Percentiles rank a stretch among this genome's conserved stretches.
These are phyloP conservation scores for Carex kokanica DNA, from an alignment of 176 grass and related monocot species.

Conservation along the genomic window DNA sequence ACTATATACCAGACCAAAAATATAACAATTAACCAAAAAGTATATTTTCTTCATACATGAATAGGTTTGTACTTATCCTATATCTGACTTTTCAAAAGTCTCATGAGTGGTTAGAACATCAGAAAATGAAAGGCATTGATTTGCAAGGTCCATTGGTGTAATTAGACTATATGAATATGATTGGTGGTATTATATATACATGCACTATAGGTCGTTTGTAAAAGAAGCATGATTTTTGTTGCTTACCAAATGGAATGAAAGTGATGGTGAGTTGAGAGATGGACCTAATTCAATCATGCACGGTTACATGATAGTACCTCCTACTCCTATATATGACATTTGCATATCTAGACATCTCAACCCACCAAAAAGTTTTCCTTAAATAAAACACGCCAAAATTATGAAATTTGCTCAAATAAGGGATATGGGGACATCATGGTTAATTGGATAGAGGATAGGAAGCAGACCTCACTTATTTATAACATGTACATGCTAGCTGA, in stretches of 20 bases:
- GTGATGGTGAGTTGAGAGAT: neutral
- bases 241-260: conserved; percentile 13
- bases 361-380: neutral
- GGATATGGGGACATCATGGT: neutral
- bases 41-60: neutral
- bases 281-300: conserved; percentile 5
- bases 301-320: neutral
- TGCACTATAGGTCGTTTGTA: neutral
- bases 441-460: neutral
- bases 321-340: neutral
- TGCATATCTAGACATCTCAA: neutral
- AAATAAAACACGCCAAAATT: neutral
- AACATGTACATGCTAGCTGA: neutral
- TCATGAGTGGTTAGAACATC: conserved; percentile 1
- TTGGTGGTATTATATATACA: neutral
- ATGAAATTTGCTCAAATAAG: too few species aligned
- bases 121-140: conserved; percentile 9
- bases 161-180: neutral
- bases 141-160: neutral
- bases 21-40: neutral
- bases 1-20: neutral
- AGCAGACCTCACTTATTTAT: neutral
- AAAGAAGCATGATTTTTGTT: conserved; percentile 8
- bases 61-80: too few species aligned
- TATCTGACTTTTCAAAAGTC: neutral